phyloP scores from a whole-genome alignment of 177 flowering plant species.

The Tripterygium wilfordii region DNA sequence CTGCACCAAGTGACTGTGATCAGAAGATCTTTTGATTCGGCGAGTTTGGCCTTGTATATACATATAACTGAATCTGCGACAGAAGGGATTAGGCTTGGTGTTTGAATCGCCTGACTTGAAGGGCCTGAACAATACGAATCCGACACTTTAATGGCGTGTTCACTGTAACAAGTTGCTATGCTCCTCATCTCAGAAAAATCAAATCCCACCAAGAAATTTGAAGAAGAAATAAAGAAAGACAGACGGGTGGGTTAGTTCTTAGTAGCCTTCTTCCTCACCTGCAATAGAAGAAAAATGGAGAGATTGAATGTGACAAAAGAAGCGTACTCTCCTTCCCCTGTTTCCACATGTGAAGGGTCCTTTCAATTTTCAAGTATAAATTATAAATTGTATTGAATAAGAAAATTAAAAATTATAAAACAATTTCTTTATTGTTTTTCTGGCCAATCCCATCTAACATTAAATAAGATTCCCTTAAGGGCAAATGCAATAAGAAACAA shows the following conservation, averaged over 20 bases:
- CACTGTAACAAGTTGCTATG: constrained; percentile 61
- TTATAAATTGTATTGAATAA: no score
- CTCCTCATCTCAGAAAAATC: constrained; percentile 47
- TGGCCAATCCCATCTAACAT: no score
- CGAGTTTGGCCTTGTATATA: constrained; percentile 42
- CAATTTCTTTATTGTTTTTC: no score
- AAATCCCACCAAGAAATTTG: constrained; percentile 1
- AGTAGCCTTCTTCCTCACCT: constrained; percentile 1
- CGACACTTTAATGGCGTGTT: constrained; percentile 64
- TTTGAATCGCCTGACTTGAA: constrained; percentile 22
- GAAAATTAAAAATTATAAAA: no score
- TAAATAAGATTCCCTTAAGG: no score
- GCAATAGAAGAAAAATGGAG: constrained; percentile 4
- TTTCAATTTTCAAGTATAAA: constrained; percentile 5
- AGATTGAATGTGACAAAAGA: constrained; percentile 15
- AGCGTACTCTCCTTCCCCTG: constrained; percentile 8
- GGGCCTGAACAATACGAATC: constrained; percentile 70
- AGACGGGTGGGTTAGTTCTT: no score
- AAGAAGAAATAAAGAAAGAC: background rate
- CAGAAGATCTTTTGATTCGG: constrained; percentile 27
- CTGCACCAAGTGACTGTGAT: constrained; percentile 52
- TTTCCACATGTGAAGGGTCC: constrained; percentile 12
- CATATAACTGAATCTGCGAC: constrained; percentile 38
- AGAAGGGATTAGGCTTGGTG: constrained; percentile 34
- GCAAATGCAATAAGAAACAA: no score